phyloP scores from a whole-genome alignment of 331 rosid genomes.

The Stylosanthes scabra region DNA sequence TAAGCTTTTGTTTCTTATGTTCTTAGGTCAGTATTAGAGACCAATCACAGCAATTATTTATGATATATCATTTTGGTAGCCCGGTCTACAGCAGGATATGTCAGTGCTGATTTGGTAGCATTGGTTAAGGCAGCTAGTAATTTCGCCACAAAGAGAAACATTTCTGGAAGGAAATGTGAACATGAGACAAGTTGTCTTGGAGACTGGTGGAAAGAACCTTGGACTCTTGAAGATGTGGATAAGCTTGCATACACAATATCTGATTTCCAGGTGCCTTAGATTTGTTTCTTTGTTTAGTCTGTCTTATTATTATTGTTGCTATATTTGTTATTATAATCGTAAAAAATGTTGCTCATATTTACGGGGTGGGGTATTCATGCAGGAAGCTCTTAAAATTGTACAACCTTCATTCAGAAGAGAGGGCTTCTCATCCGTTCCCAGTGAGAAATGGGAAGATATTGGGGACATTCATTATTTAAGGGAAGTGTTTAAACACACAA shows the following conservation, averaged over 20 bases:
- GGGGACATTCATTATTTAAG: conserved; percentile 82
- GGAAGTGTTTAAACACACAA: conserved; percentile 66
- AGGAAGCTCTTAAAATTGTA: conserved; percentile 77
- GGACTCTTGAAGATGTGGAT: conserved; percentile 68
- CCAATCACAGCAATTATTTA: no score
- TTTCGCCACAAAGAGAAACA: conserved; percentile 72
- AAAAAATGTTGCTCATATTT: neutral
- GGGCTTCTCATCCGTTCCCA: conserved; percentile 87
- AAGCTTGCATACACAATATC: conserved; percentile 71
- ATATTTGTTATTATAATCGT: neutral
- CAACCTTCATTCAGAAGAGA: conserved; percentile 91
- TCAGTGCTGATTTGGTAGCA: conserved; percentile 85
- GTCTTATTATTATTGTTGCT: neutral
- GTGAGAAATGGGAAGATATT: conserved; percentile 89
- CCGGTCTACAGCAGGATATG: conserved; percentile 81
- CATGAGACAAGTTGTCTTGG: conserved; percentile 30
- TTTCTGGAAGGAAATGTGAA: conserved; percentile 55
- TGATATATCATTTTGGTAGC: no score
- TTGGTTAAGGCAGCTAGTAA: conserved; percentile 80
- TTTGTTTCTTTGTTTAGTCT: conserved; percentile 3
- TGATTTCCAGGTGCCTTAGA: conserved; percentile 76
- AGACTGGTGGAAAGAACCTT: conserved; percentile 72
- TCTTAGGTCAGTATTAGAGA: no score
- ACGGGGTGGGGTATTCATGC: conserved; percentile 29
- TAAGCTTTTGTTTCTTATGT: neutral